These are phyloP conservation scores for Xylaria sp. DNA, from an alignment of 2,329 filamentous ascomycete genomes.

Conservation along the genomic window DNA sequence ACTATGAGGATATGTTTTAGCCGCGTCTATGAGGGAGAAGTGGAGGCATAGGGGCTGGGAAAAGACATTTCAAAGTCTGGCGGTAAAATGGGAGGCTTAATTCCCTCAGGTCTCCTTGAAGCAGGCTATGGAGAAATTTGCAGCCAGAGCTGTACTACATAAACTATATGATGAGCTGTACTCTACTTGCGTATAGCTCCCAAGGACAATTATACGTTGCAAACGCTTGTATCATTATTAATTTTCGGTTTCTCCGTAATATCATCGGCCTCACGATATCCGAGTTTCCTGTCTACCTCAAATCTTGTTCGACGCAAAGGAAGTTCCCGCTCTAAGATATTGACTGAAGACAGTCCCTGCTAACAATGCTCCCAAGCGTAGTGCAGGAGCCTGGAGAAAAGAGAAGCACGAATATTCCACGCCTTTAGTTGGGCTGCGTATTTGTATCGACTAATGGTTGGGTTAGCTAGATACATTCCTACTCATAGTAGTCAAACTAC, in stretches of 20 bases:
- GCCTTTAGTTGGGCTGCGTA: too few species aligned
- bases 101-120: not conserved
- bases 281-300: not conserved
- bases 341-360: too few species aligned
- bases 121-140: not conserved
- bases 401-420: not conserved
- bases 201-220: not conserved
- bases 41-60: not conserved
- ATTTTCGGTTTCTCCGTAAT: not conserved
- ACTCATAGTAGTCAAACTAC: too few species aligned
- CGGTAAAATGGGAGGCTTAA: conserved; percentile 1
- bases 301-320: not conserved
- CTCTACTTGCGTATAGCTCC: conserved; percentile 7
- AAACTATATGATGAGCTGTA: conserved; percentile 12
- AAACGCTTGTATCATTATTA: not conserved
- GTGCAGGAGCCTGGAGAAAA: not conserved
- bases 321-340: not conserved
- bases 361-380: too few species aligned
- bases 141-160: conserved; percentile 20
- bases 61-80: not conserved
- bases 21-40: conserved; percentile 16
- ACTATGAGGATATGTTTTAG: conserved; percentile 29
- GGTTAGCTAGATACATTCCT: too few species aligned
- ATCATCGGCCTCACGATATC: not conserved
- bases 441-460: too few species aligned